These are phyloP conservation scores for Pyricularia grisea DNA, from an alignment of 2,329 filamentous ascomycete genomes.

Conservation along the genomic window DNA sequence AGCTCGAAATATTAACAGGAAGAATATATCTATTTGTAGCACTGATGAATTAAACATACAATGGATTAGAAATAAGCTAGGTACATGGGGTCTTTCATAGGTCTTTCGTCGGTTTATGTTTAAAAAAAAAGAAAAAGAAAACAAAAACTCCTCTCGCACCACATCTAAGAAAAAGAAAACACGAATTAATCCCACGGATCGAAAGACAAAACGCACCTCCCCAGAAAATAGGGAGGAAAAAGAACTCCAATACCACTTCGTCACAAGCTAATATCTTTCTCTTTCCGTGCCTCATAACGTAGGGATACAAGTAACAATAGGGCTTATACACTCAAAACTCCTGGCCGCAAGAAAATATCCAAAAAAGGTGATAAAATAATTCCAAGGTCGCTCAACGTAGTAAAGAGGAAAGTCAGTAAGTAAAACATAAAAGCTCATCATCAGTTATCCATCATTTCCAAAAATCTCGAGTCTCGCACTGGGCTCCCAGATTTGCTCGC, in stretches of 20 bases:
- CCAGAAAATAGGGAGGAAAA: background rate
- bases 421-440: slow-evolving; percentile 6
- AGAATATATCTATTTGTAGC: background rate
- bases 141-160: background rate
- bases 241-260: background rate
- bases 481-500: slow-evolving; percentile 26
- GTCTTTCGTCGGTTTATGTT: background rate
- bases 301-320: background rate
- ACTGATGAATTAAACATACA: background rate
- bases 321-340: background rate
- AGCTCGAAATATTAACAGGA: background rate
- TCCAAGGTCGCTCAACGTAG: background rate
- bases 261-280: background rate
- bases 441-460: slow-evolving; percentile 31
- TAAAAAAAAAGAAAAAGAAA: background rate
- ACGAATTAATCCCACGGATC: background rate
- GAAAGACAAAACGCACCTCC: background rate
- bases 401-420: background rate
- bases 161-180: background rate
- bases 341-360: background rate
- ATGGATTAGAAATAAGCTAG: background rate
- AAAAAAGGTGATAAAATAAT: background rate
- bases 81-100: background rate
- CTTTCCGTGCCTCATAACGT: background rate
- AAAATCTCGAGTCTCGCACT: slow-evolving; percentile 37